Evolutionary conservation across 352 stramenopile species (phyloP).

Genomic region (Globisporangium paroecandrum): DNA sequence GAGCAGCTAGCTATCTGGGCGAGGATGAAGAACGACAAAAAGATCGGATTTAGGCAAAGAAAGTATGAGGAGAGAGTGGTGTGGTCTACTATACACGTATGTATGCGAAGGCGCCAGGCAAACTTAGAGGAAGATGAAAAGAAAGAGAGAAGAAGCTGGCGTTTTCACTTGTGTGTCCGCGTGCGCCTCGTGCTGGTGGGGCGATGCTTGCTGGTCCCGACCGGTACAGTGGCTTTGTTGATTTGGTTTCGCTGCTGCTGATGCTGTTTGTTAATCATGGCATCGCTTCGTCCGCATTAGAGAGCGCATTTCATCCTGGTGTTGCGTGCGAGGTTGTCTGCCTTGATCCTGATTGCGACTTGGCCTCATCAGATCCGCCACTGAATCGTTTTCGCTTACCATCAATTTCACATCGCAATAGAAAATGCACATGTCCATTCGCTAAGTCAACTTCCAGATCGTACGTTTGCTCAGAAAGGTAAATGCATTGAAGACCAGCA

Average conservation of each 20-base stretch:
- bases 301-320: too few relatives aligned
- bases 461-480: too few relatives aligned
- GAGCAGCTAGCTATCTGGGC: conserved; percentile 5
- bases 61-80: conserved; percentile 10
- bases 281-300: not conserved
- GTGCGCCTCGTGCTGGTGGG: not conserved
- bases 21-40: conserved; percentile 1
- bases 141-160: conserved; percentile 15
- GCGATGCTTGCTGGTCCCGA: too few relatives aligned
- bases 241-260: not conserved
- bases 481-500: too few relatives aligned
- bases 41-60: not conserved
- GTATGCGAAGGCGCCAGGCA: conserved; percentile 15
- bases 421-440: too few relatives aligned
- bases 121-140: conserved; percentile 6
- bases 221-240: not conserved
- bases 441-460: too few relatives aligned
- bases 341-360: too few relatives aligned
- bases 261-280: too few relatives aligned
- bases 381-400: too few relatives aligned
- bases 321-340: too few relatives aligned
- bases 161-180: not conserved
- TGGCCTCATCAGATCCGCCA: too few relatives aligned
- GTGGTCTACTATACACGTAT: conserved; percentile 16
- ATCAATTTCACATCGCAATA: too few relatives aligned